A percentile compares a stretch with the other conserved stretches of the same genome.
phyloP scores from a whole-genome alignment of 306 rosid genomes.

The Carpinus viminea region DNA sequence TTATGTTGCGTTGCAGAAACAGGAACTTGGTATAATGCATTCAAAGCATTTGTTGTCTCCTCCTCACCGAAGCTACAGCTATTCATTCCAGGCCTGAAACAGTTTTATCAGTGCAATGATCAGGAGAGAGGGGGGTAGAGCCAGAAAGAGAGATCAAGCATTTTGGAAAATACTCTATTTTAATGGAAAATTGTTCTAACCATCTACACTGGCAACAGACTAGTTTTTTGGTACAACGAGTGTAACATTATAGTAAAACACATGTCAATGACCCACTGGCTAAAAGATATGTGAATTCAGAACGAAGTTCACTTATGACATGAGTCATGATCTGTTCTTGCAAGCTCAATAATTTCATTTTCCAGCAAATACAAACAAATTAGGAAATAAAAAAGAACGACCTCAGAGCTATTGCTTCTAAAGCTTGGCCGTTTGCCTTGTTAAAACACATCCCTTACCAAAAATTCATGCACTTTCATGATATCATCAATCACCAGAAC shows the following conservation, averaged over 20 bases:
- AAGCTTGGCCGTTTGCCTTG: neutral
- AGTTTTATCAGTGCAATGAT: slow-evolving; percentile 30
- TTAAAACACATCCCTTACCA: neutral
- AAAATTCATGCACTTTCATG: neutral
- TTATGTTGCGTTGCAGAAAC: slow-evolving; percentile 54
- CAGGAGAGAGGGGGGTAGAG: neutral
- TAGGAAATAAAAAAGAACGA: neutral
- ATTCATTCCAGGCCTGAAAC: slow-evolving; percentile 89
- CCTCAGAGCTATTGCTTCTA: slow-evolving; percentile 16
- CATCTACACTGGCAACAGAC: neutral
- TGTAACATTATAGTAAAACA: neutral
- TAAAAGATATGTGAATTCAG: neutral
- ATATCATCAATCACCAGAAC: neutral
- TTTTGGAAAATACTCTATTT: neutral
- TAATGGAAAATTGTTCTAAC: neutral
- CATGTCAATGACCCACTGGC: neutral
- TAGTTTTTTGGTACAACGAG: neutral
- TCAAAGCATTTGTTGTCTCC: slow-evolving; percentile 78
- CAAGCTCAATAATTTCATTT: neutral
- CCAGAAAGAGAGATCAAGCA: neutral
- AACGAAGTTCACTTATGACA: neutral
- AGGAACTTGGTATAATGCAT: slow-evolving; percentile 61
- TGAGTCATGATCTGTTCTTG: neutral
- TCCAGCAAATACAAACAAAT: neutral
- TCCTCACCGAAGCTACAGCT: slow-evolving; percentile 77